Percentiles rank a stretch among this genome's conserved stretches.
phyloP scores from a whole-genome alignment of 257 asterid genomes.

The Buddleja alternifolia region DNA sequence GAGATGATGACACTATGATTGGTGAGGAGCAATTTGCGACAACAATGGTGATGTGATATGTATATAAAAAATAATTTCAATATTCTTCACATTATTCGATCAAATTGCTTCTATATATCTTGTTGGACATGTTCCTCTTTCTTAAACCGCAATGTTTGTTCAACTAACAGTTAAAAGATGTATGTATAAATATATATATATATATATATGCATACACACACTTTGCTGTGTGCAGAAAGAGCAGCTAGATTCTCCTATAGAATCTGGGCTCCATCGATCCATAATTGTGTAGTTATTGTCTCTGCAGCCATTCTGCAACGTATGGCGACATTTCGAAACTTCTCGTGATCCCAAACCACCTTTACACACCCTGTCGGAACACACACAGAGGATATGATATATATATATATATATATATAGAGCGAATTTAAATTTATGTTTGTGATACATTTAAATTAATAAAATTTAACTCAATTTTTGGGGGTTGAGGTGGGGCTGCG shows the following conservation, averaged over 20 bases:
- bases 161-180: background rate
- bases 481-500: too few relatives aligned
- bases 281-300: background rate
- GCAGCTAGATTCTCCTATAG: background rate
- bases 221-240: background rate
- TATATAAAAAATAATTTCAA: conserved; percentile 16
- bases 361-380: background rate
- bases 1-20: conserved; percentile 37
- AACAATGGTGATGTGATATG: conserved; percentile 24
- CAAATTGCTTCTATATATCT: conserved; percentile 7
- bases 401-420: too few relatives aligned
- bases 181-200: too few relatives aligned
- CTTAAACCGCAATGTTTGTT: too few relatives aligned
- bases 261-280: background rate
- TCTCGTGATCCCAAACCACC: conserved; percentile 5
- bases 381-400: background rate
- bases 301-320: background rate
- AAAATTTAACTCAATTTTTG: too few relatives aligned
- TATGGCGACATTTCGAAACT: conserved; percentile 14
- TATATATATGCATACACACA: background rate
- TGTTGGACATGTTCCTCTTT: too few relatives aligned
- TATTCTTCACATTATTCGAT: conserved; percentile 10
- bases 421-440: too few relatives aligned
- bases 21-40: conserved; percentile 33
- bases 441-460: too few relatives aligned